These are phyloP conservation scores for Sisymbrium altissimum DNA, from an alignment of 345 rosid genomes.

Conservation along the genomic window DNA sequence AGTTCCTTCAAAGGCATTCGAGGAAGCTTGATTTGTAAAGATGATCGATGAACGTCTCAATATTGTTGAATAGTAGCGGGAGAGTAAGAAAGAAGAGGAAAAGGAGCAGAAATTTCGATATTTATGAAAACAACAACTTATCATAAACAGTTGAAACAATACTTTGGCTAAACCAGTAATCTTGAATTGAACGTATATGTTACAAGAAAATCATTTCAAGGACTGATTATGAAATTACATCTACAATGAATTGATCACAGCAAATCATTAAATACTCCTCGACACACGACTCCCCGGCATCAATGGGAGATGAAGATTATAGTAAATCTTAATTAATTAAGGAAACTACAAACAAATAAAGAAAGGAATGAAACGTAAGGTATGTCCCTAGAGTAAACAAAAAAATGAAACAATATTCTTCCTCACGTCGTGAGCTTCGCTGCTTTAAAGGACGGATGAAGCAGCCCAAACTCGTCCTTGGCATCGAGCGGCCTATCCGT, in stretches of 20 bases:
- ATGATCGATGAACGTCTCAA: no score
- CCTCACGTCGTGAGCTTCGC: conserved; percentile 19
- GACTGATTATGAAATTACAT: not conserved
- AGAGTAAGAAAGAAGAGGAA: no score
- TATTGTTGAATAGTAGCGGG: no score
- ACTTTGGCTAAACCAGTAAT: no score
- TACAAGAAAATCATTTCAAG: not conserved
- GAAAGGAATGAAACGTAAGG: not conserved
- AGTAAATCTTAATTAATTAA: not conserved
- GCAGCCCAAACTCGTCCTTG: conserved; percentile 41
- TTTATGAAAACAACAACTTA: no score
- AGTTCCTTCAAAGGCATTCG: no score
- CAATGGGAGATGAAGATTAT: conserved; percentile 11
- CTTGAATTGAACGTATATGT: not conserved
- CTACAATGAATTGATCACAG: not conserved
- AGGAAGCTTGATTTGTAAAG: no score
- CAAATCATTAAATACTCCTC: not conserved
- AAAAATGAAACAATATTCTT: not conserved
- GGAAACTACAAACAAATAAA: conserved; percentile 10
- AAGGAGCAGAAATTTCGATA: no score
- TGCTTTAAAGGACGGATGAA: conserved; percentile 40
- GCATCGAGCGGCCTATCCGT: conserved; percentile 40
- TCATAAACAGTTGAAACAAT: no score
- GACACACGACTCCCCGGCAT: conserved; percentile 15
- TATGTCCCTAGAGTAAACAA: not conserved